Conservation (phyloP, 352 stramenopile species). For the Pythium myriotylum region DNA sequence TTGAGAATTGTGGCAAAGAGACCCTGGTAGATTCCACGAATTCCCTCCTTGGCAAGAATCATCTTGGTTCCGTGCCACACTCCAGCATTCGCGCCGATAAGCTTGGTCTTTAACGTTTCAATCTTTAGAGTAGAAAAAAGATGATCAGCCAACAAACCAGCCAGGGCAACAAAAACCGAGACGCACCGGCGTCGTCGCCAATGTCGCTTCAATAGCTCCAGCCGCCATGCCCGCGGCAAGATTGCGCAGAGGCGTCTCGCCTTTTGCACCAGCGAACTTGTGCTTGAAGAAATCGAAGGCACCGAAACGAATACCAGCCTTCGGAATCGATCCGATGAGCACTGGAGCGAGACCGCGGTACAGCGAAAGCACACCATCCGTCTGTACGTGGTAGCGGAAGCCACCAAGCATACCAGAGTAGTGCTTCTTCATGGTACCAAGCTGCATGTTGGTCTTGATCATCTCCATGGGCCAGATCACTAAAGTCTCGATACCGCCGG, state of each 20-base stretch:
- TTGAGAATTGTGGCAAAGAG: constrained; percentile 95
- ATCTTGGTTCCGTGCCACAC: constrained; percentile 91
- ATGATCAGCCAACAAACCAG: no score
- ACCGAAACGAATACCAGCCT: constrained; percentile 96
- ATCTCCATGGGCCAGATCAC: constrained; percentile 94
- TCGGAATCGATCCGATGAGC: constrained; percentile 94
- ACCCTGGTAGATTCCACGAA: constrained; percentile 93
- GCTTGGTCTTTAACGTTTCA: constrained; percentile 98
- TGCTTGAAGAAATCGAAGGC: constrained; percentile 92
- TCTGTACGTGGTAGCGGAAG: constrained; percentile 75
- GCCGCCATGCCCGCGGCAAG: constrained; percentile 93
- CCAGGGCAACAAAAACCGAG: no score
- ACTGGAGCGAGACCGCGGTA: constrained; percentile 95
- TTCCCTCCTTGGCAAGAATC: constrained; percentile 92
- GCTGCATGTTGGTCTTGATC: constrained; percentile 95
- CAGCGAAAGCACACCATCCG: constrained; percentile 73
- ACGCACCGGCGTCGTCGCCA: constrained; percentile 92
- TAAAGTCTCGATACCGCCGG: constrained; percentile 88
- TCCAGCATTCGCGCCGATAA: constrained; percentile 95
- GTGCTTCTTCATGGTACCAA: constrained; percentile 78
- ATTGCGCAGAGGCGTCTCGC: constrained; percentile 90
- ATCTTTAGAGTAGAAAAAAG: constrained; percentile 47
- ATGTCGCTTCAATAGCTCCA: constrained; percentile 89
- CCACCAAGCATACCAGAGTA: constrained; percentile 76
- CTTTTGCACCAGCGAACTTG: constrained; percentile 85